Conservation (phyloP, 257 asterid genomes). For the Apocynum venetum region DNA sequence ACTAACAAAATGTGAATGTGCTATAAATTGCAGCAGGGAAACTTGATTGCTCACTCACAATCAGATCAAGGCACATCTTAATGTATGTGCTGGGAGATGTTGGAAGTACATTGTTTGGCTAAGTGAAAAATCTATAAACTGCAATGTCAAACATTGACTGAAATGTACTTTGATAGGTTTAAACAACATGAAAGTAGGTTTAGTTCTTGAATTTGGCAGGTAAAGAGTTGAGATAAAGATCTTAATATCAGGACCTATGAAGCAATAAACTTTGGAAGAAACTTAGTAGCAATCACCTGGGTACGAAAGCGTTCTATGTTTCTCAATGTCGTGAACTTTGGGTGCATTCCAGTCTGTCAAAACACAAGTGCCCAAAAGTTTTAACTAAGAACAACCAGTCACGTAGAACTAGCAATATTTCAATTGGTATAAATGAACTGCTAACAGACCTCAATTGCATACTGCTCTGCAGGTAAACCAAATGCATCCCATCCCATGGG, state of each 20-base stretch:
- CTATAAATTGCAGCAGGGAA: background rate
- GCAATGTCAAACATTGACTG: background rate
- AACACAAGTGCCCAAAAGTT: conserved; percentile 21
- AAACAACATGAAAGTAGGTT: background rate
- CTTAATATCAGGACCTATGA: background rate
- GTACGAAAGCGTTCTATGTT: conserved; percentile 77
- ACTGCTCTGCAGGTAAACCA: conserved; percentile 99
- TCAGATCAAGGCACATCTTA: background rate
- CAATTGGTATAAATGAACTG: background rate
- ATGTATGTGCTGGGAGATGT: background rate
- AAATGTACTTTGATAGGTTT: background rate
- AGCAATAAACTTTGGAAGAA: conserved; percentile 6
- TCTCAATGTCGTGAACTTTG: conserved; percentile 71
- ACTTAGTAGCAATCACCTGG: conserved; percentile 47
- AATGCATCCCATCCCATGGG: conserved; percentile 99
- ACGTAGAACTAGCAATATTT: background rate
- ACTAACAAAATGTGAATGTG: background rate
- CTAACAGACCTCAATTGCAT: conserved; percentile 74
- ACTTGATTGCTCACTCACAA: background rate
- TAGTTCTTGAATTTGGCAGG: background rate
- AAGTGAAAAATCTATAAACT: background rate
- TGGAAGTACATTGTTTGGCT: background rate
- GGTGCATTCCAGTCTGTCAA: conserved; percentile 90
- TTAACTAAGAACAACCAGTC: conserved; percentile 11
- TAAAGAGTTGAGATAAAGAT: background rate